Percentiles rank a stretch among this genome's conserved stretches.
These are phyloP conservation scores for Cryptococcus sp. DNA, from an alignment of 1,284 basidiomycete species.

Conservation along the genomic window DNA sequence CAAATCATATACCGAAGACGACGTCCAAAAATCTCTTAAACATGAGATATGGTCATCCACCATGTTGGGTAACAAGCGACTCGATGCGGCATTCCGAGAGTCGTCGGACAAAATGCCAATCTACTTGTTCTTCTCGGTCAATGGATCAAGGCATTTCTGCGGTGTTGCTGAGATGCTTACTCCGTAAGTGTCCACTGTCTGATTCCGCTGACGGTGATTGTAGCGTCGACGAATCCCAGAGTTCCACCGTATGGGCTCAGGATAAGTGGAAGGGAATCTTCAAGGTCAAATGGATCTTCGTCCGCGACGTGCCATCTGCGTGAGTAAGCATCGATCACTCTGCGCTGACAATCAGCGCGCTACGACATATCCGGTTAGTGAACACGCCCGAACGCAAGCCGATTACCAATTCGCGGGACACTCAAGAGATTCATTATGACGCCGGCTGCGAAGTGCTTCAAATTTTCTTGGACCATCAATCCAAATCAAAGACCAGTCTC, in stretches of 20 bases:
- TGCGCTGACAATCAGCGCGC: conserved; percentile 22
- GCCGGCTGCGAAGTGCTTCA: conserved; percentile 91
- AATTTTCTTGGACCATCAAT: conserved; percentile 86
- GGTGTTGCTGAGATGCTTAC: conserved; percentile 96
- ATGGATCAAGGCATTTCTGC: conserved; percentile 93
- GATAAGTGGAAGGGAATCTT: conserved; percentile 99
- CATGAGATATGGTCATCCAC: conserved; percentile 98
- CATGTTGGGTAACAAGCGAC: conserved; percentile 89
- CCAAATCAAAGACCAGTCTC: conserved; percentile 74
- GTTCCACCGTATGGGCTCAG: conserved; percentile 85
- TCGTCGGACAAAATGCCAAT: conserved; percentile 80
- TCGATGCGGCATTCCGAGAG: conserved; percentile 94
- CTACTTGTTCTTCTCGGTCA: conserved; percentile 95
- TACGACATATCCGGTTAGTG: conserved; percentile 57
- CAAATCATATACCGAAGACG: conserved; percentile 94
- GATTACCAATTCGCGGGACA: conserved; percentile 77
- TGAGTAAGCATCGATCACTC: conserved; percentile 60
- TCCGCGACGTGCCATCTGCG: conserved; percentile 88
- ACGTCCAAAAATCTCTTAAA: conserved; percentile 93
- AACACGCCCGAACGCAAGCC: conserved; percentile 96
- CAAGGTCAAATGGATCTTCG: conserved; percentile 92
- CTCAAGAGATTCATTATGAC: conserved; percentile 83
- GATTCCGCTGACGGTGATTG: conserved; percentile 11
- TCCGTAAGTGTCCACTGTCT: conserved; percentile 55
- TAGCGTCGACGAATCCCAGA: conserved; percentile 55